phyloP scores from a whole-genome alignment of 108 stramenopile genomes.

The Cyclostephanos tholiformis region DNA sequence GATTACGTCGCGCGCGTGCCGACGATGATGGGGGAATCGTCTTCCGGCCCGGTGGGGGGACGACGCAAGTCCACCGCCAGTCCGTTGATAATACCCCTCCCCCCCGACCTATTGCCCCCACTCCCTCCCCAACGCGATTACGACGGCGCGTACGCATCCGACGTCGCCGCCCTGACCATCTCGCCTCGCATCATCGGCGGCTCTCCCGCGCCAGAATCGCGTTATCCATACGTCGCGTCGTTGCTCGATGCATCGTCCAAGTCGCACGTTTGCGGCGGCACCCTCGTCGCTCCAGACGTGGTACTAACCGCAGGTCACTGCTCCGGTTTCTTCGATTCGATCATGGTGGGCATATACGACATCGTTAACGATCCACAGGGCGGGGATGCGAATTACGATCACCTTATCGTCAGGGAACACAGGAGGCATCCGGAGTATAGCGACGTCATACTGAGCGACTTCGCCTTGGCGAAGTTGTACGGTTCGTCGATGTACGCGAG shows the following conservation, averaged over 20 bases:
- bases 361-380: not conserved
- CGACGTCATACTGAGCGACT: conserved; percentile 42
- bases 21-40: no score
- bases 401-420: conserved; percentile 33
- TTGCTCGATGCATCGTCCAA: conserved; percentile 2
- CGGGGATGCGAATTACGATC: conserved; percentile 25
- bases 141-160: not conserved
- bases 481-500: not conserved
- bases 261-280: conserved; percentile 47
- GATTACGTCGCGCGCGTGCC: no score
- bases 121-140: not conserved
- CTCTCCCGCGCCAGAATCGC: conserved; percentile 21
- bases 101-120: not conserved
- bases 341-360: conserved; percentile 27
- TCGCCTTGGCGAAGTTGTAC: conserved; percentile 43
- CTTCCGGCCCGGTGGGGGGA: no score
- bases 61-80: no score
- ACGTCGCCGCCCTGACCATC: not conserved
- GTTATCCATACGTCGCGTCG: conserved; percentile 52
- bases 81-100: not conserved
- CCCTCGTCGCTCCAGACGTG: conserved; percentile 58
- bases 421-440: conserved; percentile 25
- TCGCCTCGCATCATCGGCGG: conserved; percentile 50
- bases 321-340: conserved; percentile 22
- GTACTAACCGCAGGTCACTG: conserved; percentile 62